These are phyloP conservation scores for Diplodia seriata DNA, from an alignment of 2,329 filamentous ascomycete species.

Conservation along the genomic window DNA sequence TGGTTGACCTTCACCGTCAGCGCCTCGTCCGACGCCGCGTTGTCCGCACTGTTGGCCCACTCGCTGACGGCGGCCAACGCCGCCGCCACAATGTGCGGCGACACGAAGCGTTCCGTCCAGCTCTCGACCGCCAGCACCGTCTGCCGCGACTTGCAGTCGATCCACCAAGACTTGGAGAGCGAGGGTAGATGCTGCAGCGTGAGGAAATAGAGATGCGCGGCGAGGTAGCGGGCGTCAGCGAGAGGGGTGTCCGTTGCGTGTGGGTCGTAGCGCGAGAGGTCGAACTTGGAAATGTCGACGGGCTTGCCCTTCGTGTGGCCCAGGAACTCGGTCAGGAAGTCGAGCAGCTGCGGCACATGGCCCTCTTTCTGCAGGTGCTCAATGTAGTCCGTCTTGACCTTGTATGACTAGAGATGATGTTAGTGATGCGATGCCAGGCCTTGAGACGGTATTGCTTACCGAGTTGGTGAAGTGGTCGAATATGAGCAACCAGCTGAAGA, in stretches of 20 bases:
- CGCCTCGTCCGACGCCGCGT: constrained; percentile 56
- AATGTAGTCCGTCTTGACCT: constrained; percentile 81
- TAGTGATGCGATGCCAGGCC: constrained; percentile 36
- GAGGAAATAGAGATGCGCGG: constrained; percentile 86
- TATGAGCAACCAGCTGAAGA: constrained; percentile 87
- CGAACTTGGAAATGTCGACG: constrained; percentile 72
- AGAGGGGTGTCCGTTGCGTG: constrained; percentile 51
- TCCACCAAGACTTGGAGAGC: constrained; percentile 83
- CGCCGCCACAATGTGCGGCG: constrained; percentile 70
- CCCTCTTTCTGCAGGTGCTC: constrained; percentile 78
- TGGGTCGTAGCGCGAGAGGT: constrained; percentile 65
- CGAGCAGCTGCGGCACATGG: constrained; percentile 71
- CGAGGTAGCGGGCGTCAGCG: constrained; percentile 79
- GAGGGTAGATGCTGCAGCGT: constrained; percentile 77
- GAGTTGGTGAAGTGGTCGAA: constrained; percentile 84
- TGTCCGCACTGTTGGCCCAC: constrained; percentile 63
- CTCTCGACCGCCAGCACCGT: constrained; percentile 78
- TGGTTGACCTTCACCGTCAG: constrained; percentile 74
- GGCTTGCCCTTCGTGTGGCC: constrained; percentile 77
- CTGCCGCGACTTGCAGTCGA: constrained; percentile 78
- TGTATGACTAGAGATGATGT: constrained; percentile 65
- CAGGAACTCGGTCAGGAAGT: constrained; percentile 84
- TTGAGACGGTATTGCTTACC: constrained; percentile 45
- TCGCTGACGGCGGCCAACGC: constrained; percentile 70
- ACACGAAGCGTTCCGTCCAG: constrained; percentile 78